phyloP scores from a whole-genome alignment of 1,284 basidiomycete species.

The Meira nashicola region DNA sequence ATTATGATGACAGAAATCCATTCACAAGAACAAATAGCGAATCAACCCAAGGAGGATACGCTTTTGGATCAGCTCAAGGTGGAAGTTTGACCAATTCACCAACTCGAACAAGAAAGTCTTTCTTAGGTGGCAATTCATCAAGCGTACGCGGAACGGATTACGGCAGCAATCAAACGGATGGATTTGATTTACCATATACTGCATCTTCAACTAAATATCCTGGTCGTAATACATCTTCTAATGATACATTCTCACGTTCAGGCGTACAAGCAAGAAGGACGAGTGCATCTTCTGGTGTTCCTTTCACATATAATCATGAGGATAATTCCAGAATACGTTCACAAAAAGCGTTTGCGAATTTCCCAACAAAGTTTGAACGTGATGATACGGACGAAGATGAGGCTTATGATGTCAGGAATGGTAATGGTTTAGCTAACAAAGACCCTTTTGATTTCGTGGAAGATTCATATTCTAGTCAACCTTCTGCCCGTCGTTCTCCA shows the following conservation, averaged over 20 bases:
- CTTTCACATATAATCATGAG: too few relatives aligned
- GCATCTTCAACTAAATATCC: too few relatives aligned
- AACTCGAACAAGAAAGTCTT: not conserved
- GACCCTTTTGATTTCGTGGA: too few relatives aligned
- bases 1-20: constrained; percentile 3
- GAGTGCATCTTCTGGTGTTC: too few relatives aligned
- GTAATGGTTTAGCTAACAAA: not conserved
- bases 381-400: not conserved
- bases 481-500: not conserved
- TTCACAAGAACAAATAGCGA: not conserved
- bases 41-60: not conserved
- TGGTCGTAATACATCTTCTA: too few relatives aligned
- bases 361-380: not conserved
- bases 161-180: not conserved
- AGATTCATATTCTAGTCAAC: too few relatives aligned
- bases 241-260: too few relatives aligned
- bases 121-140: constrained; percentile 4
- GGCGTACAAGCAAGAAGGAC: too few relatives aligned
- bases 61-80: constrained; percentile 8
- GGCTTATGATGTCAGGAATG: not conserved
- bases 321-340: too few relatives aligned
- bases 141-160: not conserved
- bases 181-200: too few relatives aligned
- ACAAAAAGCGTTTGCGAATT: too few relatives aligned
- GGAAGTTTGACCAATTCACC: constrained; percentile 4